phyloP scores from a whole-genome alignment of 208 protist species.

The Herpetomonas samuelpessoai region DNA sequence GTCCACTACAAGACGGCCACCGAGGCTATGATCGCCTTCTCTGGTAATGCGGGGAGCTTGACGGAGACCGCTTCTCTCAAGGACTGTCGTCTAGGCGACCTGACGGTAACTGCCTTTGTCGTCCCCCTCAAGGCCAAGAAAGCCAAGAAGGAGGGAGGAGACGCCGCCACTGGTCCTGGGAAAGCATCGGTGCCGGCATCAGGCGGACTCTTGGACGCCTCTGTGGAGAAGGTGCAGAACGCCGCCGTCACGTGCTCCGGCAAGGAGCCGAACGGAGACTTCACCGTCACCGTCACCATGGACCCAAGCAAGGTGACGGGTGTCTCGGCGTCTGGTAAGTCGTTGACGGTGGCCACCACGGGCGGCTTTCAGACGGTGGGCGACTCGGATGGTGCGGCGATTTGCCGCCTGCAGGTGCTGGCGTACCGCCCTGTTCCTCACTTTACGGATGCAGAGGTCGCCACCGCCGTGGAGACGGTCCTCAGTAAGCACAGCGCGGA shows the following conservation, averaged over 20 bases:
- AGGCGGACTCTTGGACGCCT: conserved; percentile 1
- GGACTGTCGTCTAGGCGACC: conserved; percentile 9
- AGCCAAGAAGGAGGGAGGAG: conserved; percentile 8
- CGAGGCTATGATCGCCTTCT: conserved; percentile 13
- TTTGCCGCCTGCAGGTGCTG: conserved; percentile 55
- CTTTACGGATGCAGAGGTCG: conserved; percentile 26
- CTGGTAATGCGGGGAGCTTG: conserved; percentile 19
- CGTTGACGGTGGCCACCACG: conserved; percentile 47
- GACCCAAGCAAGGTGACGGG: conserved; percentile 53
- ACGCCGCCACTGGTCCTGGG: not conserved
- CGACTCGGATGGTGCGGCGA: conserved; percentile 12
- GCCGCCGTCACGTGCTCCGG: conserved; percentile 15
- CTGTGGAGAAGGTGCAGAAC: conserved; percentile 34
- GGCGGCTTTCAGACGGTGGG: conserved; percentile 46
- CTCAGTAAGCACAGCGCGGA: conserved; percentile 12
- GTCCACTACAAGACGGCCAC: conserved; percentile 22
- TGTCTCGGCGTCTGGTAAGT: conserved; percentile 51
- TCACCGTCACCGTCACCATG: conserved; percentile 36
- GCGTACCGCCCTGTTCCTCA: conserved; percentile 36
- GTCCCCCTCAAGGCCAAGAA: conserved; percentile 22
- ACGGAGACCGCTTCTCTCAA: conserved; percentile 9
- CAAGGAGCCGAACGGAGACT: conserved; percentile 1
- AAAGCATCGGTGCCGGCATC: not conserved
- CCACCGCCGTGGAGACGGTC: conserved; percentile 30
- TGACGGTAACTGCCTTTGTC: conserved; percentile 24